Evolutionary conservation across 169 alveolate genomes (phyloP).

Genomic region (Plasmodium berghei): DNA sequence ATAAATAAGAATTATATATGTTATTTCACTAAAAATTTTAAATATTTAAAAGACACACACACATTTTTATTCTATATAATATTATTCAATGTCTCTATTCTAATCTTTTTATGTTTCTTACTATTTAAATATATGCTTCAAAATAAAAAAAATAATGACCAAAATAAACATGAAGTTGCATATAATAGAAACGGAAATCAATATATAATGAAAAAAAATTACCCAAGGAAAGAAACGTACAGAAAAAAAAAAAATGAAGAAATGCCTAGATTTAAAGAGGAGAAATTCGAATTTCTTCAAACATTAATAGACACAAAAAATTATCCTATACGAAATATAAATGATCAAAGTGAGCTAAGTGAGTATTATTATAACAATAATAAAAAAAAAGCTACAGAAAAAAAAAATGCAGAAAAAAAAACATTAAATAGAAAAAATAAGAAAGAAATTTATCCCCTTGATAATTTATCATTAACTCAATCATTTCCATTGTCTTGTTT

Average conservation of each 20-base stretch:
- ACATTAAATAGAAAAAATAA: not conserved
- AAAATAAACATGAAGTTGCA: not conserved
- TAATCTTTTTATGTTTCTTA: slow-evolving; percentile 24
- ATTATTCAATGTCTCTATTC: slow-evolving; percentile 1
- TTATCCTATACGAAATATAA: not conserved
- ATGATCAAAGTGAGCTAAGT: not conserved
- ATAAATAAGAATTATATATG: not conserved
- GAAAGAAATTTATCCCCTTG: not conserved
- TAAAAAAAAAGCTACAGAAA: not conserved
- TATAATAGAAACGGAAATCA: not conserved
- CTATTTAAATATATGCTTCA: slow-evolving; percentile 7
- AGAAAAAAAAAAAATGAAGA: not conserved
- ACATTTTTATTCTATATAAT: not conserved
- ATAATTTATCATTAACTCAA: no score
- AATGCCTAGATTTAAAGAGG: not conserved
- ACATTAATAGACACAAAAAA: no score
- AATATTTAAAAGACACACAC: not conserved
- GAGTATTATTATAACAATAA: not conserved
- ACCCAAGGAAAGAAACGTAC: not conserved
- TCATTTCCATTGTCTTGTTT: no score
- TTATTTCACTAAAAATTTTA: not conserved
- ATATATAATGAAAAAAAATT: not conserved
- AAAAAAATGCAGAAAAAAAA: not conserved
- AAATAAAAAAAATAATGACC: not conserved
- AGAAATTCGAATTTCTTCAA: not conserved